A percentile compares a stretch with the other conserved stretches of the same genome.
Evolutionary conservation across 805 yeast species (phyloP).

Genomic region (Schwanniomyces occidentalis): DNA sequence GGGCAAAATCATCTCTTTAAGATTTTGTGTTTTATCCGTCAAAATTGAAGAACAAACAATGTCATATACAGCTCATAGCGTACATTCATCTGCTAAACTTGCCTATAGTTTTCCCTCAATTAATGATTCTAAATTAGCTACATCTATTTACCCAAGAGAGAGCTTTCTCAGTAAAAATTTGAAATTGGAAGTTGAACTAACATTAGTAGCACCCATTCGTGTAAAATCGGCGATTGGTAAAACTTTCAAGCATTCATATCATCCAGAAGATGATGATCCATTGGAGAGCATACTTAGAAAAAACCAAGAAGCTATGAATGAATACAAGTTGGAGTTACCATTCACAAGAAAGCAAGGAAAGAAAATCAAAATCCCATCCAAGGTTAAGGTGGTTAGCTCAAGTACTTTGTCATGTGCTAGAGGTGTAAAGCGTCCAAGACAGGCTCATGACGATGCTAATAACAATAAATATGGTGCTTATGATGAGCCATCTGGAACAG

Average conservation of each 20-base stretch:
- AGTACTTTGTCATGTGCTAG: no score
- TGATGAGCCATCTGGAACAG: background rate
- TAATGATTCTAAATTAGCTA: slow-evolving; percentile 1
- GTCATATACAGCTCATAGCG: background rate
- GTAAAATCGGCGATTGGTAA: slow-evolving; percentile 2
- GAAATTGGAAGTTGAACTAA: slow-evolving; percentile 8
- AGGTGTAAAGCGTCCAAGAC: slow-evolving; percentile 11
- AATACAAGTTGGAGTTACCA: slow-evolving; percentile 19
- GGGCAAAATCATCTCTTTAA: background rate
- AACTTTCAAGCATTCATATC: no score
- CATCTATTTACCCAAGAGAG: slow-evolving; percentile 10
- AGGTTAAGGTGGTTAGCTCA: no score
- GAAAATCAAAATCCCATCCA: background rate
- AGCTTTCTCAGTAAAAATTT: slow-evolving; percentile 13
- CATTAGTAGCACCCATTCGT: background rate
- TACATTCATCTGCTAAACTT: slow-evolving; percentile 13
- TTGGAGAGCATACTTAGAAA: slow-evolving; percentile 21
- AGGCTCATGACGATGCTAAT: no score
- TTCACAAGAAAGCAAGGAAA: slow-evolving; percentile 5
- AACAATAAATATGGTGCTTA: background rate
- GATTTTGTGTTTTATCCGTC: no score
- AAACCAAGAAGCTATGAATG: slow-evolving; percentile 13
- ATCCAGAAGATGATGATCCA: slow-evolving; percentile 17
- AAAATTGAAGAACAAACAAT: no score
- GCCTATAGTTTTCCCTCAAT: slow-evolving; percentile 13